phyloP scores from a whole-genome alignment of 176 grass and related monocot species.

The Aegilops speltoides region DNA sequence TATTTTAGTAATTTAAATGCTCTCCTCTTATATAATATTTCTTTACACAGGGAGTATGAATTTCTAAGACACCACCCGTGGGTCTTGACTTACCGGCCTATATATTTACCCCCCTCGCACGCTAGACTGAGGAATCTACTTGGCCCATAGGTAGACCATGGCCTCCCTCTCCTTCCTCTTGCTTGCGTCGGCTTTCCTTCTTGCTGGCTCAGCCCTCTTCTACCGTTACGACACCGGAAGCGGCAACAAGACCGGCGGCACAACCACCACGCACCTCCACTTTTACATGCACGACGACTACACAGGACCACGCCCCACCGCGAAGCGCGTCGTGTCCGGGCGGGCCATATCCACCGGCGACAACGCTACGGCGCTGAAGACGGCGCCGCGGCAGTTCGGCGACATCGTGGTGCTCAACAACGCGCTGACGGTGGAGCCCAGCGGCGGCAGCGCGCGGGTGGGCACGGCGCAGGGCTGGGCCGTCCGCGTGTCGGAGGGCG shows the following conservation, averaged over 20 bases:
- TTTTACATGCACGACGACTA: conserved; percentile 62
- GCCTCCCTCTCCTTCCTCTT: not conserved
- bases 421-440: conserved; percentile 14
- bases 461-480: conserved; percentile 37
- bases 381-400: conserved; percentile 28
- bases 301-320: conserved; percentile 25
- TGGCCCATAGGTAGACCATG: too few relatives aligned
- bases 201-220: not conserved
- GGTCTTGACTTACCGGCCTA: too few relatives aligned
- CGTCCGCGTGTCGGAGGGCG: conserved; percentile 34
- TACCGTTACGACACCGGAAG: not conserved
- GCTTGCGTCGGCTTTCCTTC: not conserved
- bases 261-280: conserved; percentile 27
- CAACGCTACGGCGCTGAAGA: not conserved
- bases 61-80: too few relatives aligned
- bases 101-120: too few relatives aligned
- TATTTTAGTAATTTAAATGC: too few relatives aligned
- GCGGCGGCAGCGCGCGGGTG: not conserved
- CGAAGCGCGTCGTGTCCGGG: conserved; percentile 28
- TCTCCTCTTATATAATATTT: too few relatives aligned
- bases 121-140: too few relatives aligned
- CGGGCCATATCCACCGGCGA: not conserved
- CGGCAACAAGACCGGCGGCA: not conserved
- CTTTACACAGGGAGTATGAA: too few relatives aligned
- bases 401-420: conserved; percentile 48